phyloP scores from a whole-genome alignment of 2,329 filamentous ascomycete genomes.

The Fonsecaea pugnacius region DNA sequence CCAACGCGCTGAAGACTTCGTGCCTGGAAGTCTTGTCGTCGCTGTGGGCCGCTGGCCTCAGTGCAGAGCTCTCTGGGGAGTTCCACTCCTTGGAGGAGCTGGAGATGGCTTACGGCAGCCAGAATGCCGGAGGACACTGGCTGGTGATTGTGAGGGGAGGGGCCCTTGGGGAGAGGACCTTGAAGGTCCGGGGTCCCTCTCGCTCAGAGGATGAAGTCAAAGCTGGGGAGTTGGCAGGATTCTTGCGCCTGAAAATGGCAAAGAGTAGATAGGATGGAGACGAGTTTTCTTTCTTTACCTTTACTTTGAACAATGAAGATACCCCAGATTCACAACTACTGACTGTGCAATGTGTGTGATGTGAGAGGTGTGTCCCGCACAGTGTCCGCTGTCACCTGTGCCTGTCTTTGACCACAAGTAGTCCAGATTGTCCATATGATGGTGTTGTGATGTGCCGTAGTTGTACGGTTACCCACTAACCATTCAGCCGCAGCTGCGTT shows the following conservation, averaged over 20 bases:
- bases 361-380: background rate
- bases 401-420: too few relatives aligned
- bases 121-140: conserved; percentile 77
- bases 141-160: conserved; percentile 76
- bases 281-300: background rate
- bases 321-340: conserved; percentile 1
- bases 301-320: conserved; percentile 8
- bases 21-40: conserved; percentile 77
- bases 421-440: background rate
- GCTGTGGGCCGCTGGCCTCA: conserved; percentile 83
- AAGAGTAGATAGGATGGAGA: conserved; percentile 27
- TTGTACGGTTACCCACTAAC: background rate
- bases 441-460: background rate
- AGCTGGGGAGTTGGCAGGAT: conserved; percentile 72
- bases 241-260: conserved; percentile 56
- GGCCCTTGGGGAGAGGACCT: conserved; percentile 55
- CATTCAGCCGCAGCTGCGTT: background rate
- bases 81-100: conserved; percentile 79
- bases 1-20: conserved; percentile 71
- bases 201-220: conserved; percentile 84
- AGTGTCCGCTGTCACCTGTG: background rate
- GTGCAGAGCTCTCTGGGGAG: conserved; percentile 83
- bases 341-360: background rate
- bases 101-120: conserved; percentile 66
- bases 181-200: conserved; percentile 79